Conservation (phyloP, 371 early-diverging fungal genomes). For the Apophysomyces variabilis region DNA sequence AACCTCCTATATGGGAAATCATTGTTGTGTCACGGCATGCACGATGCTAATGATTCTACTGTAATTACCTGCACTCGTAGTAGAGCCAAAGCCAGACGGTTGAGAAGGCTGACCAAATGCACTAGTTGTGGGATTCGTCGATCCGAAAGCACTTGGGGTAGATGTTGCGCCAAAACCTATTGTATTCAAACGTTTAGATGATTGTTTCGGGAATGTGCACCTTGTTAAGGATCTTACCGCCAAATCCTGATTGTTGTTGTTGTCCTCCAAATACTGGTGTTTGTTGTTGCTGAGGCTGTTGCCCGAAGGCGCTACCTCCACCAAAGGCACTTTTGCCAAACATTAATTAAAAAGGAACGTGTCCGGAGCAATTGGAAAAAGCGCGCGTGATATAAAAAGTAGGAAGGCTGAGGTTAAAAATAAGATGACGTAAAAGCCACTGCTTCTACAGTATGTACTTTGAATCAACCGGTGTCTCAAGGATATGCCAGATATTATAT, state of each 20-base stretch:
- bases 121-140: conserved; percentile 29
- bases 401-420: background rate
- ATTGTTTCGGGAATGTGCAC: background rate
- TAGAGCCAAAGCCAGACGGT: conserved; percentile 44
- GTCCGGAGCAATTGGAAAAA: background rate
- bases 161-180: conserved; percentile 56
- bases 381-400: conserved; percentile 2
- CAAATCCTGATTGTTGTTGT: conserved; percentile 50
- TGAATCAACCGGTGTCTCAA: too few relatives aligned
- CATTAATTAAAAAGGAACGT: conserved; percentile 28
- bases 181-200: conserved; percentile 6
- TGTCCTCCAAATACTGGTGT: conserved; percentile 55
- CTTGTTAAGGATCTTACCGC: conserved; percentile 40
- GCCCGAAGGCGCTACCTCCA: conserved; percentile 56
- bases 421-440: background rate
- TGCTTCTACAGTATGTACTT: too few relatives aligned
- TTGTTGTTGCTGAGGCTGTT: conserved; percentile 56
- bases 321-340: conserved; percentile 54
- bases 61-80: conserved; percentile 35
- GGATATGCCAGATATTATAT: too few relatives aligned
- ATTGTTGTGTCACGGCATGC: background rate
- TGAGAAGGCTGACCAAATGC: conserved; percentile 61
- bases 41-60: background rate
- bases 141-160: conserved; percentile 47
- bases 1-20: conserved; percentile 27